A percentile compares a stretch with the other conserved stretches of the same genome.
Evolutionary conservation across 2,329 filamentous ascomycete genomes (phyloP).

Genomic region (Fusarium miscanthi): DNA sequence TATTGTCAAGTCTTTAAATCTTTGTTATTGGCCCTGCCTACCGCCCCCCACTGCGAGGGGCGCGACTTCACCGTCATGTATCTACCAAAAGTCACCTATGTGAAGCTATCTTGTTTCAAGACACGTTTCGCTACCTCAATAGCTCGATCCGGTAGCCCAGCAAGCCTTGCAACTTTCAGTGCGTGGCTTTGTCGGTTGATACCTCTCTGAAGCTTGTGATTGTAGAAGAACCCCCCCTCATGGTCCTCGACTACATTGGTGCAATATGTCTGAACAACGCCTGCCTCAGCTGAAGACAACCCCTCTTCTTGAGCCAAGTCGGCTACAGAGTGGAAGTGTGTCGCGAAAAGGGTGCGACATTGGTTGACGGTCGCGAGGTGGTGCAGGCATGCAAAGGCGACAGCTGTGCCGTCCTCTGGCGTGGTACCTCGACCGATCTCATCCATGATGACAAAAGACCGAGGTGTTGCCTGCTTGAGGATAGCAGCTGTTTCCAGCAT

Average conservation of each 20-base stretch:
- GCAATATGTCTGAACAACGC: constrained; percentile 78
- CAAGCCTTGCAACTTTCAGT: constrained; percentile 90
- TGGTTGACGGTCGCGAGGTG: constrained; percentile 83
- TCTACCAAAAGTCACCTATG: not conserved
- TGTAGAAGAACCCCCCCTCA: constrained; percentile 80
- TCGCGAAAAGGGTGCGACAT: constrained; percentile 89
- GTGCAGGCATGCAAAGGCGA: constrained; percentile 88
- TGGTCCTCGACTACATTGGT: constrained; percentile 86
- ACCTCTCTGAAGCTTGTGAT: constrained; percentile 83
- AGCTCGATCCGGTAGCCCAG: constrained; percentile 80
- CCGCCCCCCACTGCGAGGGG: not conserved
- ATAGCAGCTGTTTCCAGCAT: constrained; percentile 98
- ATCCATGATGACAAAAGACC: constrained; percentile 97
- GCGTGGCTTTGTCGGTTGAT: constrained; percentile 91
- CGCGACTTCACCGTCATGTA: not conserved
- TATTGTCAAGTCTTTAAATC: not conserved
- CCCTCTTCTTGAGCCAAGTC: constrained; percentile 74
- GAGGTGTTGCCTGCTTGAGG: constrained; percentile 81
- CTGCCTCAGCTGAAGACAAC: constrained; percentile 52
- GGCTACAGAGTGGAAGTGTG: constrained; percentile 88
- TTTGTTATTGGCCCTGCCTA: not conserved
- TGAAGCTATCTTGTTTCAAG: constrained; percentile 50
- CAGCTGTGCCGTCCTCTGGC: constrained; percentile 88
- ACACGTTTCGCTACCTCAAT: constrained; percentile 74
- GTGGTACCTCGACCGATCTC: constrained; percentile 96